These are phyloP conservation scores for Pleurotus platypus DNA, from an alignment of 768 basidiomycete species.

Conservation along the genomic window DNA sequence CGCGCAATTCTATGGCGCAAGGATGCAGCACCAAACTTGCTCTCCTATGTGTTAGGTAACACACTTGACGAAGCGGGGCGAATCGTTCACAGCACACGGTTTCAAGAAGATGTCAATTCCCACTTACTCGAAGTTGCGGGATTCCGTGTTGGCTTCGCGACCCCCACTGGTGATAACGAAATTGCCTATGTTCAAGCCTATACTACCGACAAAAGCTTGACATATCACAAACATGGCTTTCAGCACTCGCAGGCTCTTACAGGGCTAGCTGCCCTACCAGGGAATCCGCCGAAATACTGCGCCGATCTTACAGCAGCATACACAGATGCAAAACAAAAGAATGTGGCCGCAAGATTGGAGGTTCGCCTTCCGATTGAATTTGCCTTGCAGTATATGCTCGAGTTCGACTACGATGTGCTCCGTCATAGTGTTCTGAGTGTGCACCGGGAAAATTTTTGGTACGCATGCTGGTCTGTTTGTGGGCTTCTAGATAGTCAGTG, in stretches of 20 bases:
- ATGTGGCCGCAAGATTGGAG: slow-evolving; percentile 1
- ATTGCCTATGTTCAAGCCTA: background rate
- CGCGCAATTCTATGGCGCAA: background rate
- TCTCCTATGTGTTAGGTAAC: background rate
- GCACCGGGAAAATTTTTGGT: background rate
- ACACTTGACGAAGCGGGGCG: background rate
- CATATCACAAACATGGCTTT: background rate
- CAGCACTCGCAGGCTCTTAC: background rate
- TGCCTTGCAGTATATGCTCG: background rate
- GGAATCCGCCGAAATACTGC: background rate
- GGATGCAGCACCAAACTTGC: background rate
- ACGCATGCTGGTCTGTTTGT: background rate
- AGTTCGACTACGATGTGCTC: background rate
- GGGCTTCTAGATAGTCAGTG: background rate
- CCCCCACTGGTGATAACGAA: background rate
- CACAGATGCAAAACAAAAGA: background rate
- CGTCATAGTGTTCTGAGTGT: background rate
- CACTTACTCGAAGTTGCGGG: background rate
- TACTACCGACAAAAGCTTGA: background rate
- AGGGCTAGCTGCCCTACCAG: background rate
- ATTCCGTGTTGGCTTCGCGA: background rate
- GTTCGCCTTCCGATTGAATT: background rate
- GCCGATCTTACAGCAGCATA: background rate
- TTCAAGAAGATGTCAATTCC: background rate
- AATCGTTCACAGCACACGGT: background rate